Evolutionary conservation across 495 filamentous ascomycete genomes (phyloP).

Genomic region (Penicillium tannophilum): DNA sequence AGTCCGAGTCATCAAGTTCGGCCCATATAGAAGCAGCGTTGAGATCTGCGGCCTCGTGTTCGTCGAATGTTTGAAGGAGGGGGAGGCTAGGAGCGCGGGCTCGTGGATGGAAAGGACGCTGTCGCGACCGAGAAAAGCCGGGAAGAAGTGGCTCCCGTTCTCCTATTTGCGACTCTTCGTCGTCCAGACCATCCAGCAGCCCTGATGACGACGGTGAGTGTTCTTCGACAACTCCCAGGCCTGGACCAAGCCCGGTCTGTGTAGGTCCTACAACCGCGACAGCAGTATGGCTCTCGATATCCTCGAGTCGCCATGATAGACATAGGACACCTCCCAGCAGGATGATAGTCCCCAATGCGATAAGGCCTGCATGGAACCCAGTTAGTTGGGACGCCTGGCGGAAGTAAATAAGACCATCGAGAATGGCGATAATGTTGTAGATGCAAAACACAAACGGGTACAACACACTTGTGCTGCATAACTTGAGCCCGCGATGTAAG

Average conservation of each 20-base stretch:
- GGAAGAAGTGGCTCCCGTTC: conserved; percentile 46
- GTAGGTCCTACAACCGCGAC: conserved; percentile 40
- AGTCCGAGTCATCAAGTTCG: conserved; percentile 51
- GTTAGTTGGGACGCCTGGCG: conserved; percentile 78
- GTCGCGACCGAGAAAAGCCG: conserved; percentile 18
- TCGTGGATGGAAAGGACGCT: conserved; percentile 29
- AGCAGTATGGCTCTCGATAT: conserved; percentile 60
- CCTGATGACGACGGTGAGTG: conserved; percentile 25
- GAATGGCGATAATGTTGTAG: conserved; percentile 98
- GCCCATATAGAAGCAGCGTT: conserved; percentile 53
- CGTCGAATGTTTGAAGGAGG: conserved; percentile 28
- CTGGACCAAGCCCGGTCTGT: conserved; percentile 46
- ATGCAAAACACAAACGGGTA: conserved; percentile 99
- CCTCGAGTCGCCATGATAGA: conserved; percentile 89
- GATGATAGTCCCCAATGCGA: conserved; percentile 83
- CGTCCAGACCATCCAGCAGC: conserved; percentile 29
- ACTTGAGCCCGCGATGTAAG: conserved; percentile 87
- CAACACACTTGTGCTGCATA: conserved; percentile 92
- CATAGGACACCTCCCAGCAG: conserved; percentile 87
- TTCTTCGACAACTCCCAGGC: conserved; percentile 48
- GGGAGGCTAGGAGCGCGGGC: conserved; percentile 42
- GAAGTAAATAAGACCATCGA: conserved; percentile 98
- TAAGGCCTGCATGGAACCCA: conserved; percentile 75
- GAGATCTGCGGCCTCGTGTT: conserved; percentile 35
- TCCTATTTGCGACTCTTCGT: conserved; percentile 37